Evolutionary conservation across 1,284 basidiomycete species (phyloP).

Genomic region (Malassezia pachydermatis): DNA sequence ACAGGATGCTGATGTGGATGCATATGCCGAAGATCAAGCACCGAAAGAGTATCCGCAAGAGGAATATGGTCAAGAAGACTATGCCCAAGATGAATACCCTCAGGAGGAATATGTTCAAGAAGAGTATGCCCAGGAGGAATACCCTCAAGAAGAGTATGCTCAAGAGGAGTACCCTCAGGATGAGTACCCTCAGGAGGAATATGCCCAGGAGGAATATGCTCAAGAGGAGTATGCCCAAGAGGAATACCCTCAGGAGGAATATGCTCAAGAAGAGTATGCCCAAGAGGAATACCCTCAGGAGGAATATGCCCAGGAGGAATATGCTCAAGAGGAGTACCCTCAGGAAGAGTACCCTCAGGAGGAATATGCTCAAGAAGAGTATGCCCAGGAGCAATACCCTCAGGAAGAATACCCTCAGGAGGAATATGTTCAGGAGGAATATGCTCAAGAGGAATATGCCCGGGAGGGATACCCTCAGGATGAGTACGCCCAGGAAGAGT

Average conservation of each 20-base stretch:
- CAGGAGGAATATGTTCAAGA: neutral
- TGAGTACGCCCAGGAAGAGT: conserved; percentile 5
- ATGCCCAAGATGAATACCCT: conserved; percentile 1
- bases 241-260: neutral
- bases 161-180: neutral
- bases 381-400: conserved; percentile 1
- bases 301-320: conserved; percentile 1
- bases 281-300: conserved; percentile 2
- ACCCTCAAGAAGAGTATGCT: neutral
- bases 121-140: neutral
- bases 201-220: neutral
- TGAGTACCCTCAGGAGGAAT: conserved; percentile 3
- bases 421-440: conserved; percentile 6
- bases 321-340: conserved; percentile 1
- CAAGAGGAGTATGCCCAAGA: neutral
- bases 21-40: neutral
- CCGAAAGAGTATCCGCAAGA: too few species aligned
- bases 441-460: conserved; percentile 1
- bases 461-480: conserved; percentile 1
- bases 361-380: conserved; percentile 3
- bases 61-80: conserved; percentile 1
- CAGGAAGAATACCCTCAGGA: conserved; percentile 6
- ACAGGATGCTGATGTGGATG: neutral
- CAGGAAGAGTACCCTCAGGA: conserved; percentile 1
- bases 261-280: conserved; percentile 1